Evolutionary conservation across 2,329 filamentous ascomycete species (phyloP).

Genomic region (Diaporthe eres): DNA sequence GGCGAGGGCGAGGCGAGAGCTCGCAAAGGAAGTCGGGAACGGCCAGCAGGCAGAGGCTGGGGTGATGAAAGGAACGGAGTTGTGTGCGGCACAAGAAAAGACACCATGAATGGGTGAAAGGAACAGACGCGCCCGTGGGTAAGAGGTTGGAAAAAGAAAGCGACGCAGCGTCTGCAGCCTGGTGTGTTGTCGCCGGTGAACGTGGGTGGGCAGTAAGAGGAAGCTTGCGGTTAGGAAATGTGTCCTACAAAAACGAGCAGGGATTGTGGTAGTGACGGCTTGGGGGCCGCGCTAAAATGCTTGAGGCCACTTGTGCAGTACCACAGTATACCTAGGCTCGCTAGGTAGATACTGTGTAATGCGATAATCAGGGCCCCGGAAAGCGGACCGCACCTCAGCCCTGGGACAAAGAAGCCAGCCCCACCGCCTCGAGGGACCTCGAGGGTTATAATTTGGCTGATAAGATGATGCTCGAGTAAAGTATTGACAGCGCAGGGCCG

Average conservation of each 20-base stretch:
- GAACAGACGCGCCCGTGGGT: constrained; percentile 1
- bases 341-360: background rate
- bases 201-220: background rate
- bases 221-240: constrained; percentile 30
- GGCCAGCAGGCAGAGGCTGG: constrained; percentile 39
- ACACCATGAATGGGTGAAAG: background rate
- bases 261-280: constrained; percentile 17
- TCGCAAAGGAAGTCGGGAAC: background rate
- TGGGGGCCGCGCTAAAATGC: constrained; percentile 21
- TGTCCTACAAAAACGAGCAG: constrained; percentile 31
- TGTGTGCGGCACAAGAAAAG: constrained; percentile 1
- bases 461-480: background rate
- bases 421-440: background rate
- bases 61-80: constrained; percentile 40
- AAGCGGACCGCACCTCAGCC: constrained; percentile 20
- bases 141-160: constrained; percentile 1
- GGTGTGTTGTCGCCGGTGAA: constrained; percentile 19
- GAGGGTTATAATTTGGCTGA: background rate
- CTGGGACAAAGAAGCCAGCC: constrained; percentile 14
- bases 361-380: constrained; percentile 5
- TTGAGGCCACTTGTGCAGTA: constrained; percentile 28
- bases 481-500: no score
- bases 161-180: constrained; percentile 18
- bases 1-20: constrained; percentile 20
- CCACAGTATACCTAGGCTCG: background rate